These are phyloP conservation scores for Cantharellus anzutake DNA, from an alignment of 768 basidiomycete genomes.

Conservation along the genomic window DNA sequence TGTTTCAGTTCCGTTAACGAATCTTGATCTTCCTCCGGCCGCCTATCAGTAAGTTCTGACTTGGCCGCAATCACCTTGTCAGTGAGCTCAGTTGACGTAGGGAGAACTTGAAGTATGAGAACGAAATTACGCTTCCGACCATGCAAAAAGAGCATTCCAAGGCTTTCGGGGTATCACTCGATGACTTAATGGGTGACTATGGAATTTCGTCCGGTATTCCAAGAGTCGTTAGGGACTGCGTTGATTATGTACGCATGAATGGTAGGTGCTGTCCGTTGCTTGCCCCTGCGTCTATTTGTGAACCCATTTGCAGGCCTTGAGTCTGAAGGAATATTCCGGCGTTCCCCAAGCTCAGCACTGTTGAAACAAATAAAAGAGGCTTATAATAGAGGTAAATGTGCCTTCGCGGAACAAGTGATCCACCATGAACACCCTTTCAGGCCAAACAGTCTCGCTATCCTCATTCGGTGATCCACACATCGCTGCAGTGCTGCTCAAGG, in stretches of 20 bases:
- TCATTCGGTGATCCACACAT: slow-evolving; percentile 61
- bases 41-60: slow-evolving; percentile 49
- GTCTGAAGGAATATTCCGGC: slow-evolving; percentile 64
- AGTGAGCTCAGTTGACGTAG: slow-evolving; percentile 19
- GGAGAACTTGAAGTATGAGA: slow-evolving; percentile 63
- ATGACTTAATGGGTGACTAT: slow-evolving; percentile 65
- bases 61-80: background rate
- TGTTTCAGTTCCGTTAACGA: slow-evolving; percentile 43
- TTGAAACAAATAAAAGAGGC: slow-evolving; percentile 63
- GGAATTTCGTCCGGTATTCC: slow-evolving; percentile 76
- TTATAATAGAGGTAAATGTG: slow-evolving; percentile 49
- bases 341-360: slow-evolving; percentile 54
- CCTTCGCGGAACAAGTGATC: background rate
- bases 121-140: slow-evolving; percentile 44
- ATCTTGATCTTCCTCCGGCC: slow-evolving; percentile 68
- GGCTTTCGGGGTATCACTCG: slow-evolving; percentile 63
- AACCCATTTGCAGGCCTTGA: slow-evolving; percentile 25
- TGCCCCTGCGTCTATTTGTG: background rate
- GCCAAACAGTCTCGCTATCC: slow-evolving; percentile 60
- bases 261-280: slow-evolving; percentile 15
- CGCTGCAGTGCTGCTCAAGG: slow-evolving; percentile 72
- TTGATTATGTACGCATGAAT: slow-evolving; percentile 46
- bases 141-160: slow-evolving; percentile 30
- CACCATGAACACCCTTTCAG: slow-evolving; percentile 17
- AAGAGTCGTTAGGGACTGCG: slow-evolving; percentile 56